Evolutionary conservation across 1,139 yeast genomes (phyloP), one percentile per base, ranked within the genome.

Genomic region (Nakaseomyces uthaithaninus): DNA sequence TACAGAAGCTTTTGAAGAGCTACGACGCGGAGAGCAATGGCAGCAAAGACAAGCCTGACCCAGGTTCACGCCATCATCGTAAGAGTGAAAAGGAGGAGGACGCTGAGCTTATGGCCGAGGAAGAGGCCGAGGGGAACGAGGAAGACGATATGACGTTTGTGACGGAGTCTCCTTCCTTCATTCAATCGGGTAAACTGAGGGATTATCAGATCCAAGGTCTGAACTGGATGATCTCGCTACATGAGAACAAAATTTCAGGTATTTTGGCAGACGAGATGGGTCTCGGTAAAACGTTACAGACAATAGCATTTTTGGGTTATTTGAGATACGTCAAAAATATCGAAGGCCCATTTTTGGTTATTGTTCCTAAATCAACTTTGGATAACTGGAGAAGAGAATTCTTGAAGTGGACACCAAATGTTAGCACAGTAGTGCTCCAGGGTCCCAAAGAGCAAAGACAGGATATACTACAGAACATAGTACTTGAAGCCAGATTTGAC

Each of bases 221-320:
- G 49, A 89, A 89, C 64, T 89, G 97, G 97, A 67, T 89, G 54
- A 77, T 87, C 17, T 75, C 87, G 1, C 66, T 89, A 42, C 80
- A 82, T 56, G 93, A 84, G 51, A 86, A 89, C 63, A 78, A 81
- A 53, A 71, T 89, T 42, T 79, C 93, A 1, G 97, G 97, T 37
- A 89, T 91, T 38, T 70, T 91, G 44, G 98, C 98, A 8, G 98
- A 91, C 64, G 98, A 91, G 63, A 91, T 91, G 98, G 98, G 98
- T 1, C 71, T 91, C 44, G 98, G 98, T 45, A 91, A 91, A 60
- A 91, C 98, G 1, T 69, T 91, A 45, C 98, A 91, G 61, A 86
- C 96, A 0, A 86, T 91, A 45, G 77, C 97, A 4, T 82, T 82
- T 51, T 64, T 82, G 41, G 91, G 91, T 1, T 81, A 78, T 53